Percentiles rank a stretch among this genome's conserved stretches.
Conservation (phyloP, 257 asterid genomes). For the Penstemon barbatus region DNA sequence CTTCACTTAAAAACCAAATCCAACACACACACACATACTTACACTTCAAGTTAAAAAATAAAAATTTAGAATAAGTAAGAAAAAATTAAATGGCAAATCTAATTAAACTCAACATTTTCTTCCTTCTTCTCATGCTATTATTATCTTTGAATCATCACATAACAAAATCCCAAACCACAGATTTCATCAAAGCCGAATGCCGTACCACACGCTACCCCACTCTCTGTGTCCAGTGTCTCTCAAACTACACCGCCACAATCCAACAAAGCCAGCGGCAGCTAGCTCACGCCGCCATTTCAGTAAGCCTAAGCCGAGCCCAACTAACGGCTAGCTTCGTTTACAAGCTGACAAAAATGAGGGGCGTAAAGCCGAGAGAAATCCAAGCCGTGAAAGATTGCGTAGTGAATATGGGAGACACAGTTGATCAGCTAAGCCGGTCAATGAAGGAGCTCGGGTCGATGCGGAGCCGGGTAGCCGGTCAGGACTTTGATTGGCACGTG, state of each 20-base stretch:
- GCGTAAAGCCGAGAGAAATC: conserved; percentile 42
- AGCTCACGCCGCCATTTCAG: conserved; percentile 53
- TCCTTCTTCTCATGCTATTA: conserved; percentile 24
- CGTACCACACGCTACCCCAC: conserved; percentile 56
- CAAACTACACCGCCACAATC: conserved; percentile 44
- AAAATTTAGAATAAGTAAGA: neutral
- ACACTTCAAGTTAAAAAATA: neutral
- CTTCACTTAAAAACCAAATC: neutral
- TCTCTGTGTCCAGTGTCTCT: conserved; percentile 53
- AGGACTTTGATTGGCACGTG: conserved; percentile 59
- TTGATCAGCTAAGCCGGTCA: conserved; percentile 56
- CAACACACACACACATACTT: neutral
- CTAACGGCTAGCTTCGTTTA: conserved; percentile 40
- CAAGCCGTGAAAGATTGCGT: conserved; percentile 60
- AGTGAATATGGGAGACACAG: conserved; percentile 43
- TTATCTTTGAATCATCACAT: conserved; percentile 26
- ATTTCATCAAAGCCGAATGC: conserved; percentile 57
- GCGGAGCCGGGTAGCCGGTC: conserved; percentile 28
- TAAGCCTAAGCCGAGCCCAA: conserved; percentile 50
- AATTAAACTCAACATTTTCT: conserved; percentile 20
- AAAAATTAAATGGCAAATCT: conserved; percentile 33
- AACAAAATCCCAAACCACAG: conserved; percentile 27
- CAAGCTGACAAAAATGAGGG: conserved; percentile 33
- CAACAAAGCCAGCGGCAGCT: conserved; percentile 47
- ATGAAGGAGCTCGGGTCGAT: conserved; percentile 47